Evolutionary conservation across 768 basidiomycete genomes (phyloP), one percentile per base, ranked within the genome.

Genomic region (Psilocybe azurescens): DNA sequence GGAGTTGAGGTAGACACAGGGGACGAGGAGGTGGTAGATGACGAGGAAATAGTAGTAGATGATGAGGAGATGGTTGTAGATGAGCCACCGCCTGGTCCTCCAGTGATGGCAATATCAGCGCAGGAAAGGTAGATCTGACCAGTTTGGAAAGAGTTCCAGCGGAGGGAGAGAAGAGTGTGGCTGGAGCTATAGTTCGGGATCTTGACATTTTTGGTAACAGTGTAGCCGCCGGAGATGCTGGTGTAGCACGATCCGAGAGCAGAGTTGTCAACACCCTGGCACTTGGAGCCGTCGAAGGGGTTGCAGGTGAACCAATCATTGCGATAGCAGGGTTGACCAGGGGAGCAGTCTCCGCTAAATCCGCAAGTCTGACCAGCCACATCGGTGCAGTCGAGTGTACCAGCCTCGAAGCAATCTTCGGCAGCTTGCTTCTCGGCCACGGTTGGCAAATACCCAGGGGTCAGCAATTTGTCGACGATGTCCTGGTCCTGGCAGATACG

Each of bases 401-500:
- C 56, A 50, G 47, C 47, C 38, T 58, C 47, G 56, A 58, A 58
- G 47, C 56, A 58, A 48, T 58, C 47, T 28, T 58, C 56, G 6
- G 56, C 56, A 7, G 47, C 56, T 41, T 58, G 56, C 32, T 58
- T 58, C 46, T 58, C 56, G 7, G 20, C 56, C 6, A 20, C 13
- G 47, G 56, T 58, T n/a, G 56, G 56, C 18, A 58, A 30, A 32
- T 58, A 58, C 11, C 56, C 56, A 14, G 56, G 56, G 33, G 56
- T 58, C 11, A 50, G n/a, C 16, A 58, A 41, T 24, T 58, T 58
- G 33, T 58, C 48, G 36, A 58, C 56, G 47, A 58, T 49, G 30
- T 46, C 46, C n/a, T 58, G 56, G 56, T 58, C 47, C 47, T 58
- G 56, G 56, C 56, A 58, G 56, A 58, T 58, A 39, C 56, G 56